These are phyloP conservation scores for Saturnispora ahearnii DNA, from an alignment of 805 yeast genomes.

Conservation along the genomic window DNA sequence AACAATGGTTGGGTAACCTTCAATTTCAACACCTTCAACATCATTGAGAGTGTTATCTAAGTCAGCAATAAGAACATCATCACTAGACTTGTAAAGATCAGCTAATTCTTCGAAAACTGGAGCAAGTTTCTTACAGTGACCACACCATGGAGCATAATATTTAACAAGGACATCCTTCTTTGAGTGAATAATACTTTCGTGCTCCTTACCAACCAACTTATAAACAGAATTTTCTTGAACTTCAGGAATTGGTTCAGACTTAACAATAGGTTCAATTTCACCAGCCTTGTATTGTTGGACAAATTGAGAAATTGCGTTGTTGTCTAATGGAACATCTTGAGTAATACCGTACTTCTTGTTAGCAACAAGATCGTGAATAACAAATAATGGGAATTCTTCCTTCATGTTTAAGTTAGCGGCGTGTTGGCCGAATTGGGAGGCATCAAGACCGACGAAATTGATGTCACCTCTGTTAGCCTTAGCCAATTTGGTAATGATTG, in stretches of 20 bases:
- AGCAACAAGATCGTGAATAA: conserved; percentile 59
- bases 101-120: conserved; percentile 74
- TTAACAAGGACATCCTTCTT: conserved; percentile 75
- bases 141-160: conserved; percentile 98
- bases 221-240: conserved; percentile 59
- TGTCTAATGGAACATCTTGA: conserved; percentile 47
- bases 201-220: conserved; percentile 77
- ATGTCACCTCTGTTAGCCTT: conserved; percentile 69
- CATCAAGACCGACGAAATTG: conserved; percentile 85
- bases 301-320: conserved; percentile 48
- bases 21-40: conserved; percentile 60
- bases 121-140: conserved; percentile 72
- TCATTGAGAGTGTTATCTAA: conserved; percentile 88
- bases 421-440: conserved; percentile 70
- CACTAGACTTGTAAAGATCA: conserved; percentile 46
- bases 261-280: conserved; percentile 59
- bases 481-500: conserved; percentile 53
- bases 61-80: conserved; percentile 64
- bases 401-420: conserved; percentile 78
- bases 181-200: conserved; percentile 56
- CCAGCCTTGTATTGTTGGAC: conserved; percentile 58
- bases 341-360: conserved; percentile 73
- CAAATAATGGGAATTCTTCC: conserved; percentile 84
- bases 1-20: conserved; percentile 88
- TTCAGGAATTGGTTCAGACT: conserved; percentile 82